phyloP scores from a whole-genome alignment of 73 alveolate species.

The Tetrahymena elliotti region DNA sequence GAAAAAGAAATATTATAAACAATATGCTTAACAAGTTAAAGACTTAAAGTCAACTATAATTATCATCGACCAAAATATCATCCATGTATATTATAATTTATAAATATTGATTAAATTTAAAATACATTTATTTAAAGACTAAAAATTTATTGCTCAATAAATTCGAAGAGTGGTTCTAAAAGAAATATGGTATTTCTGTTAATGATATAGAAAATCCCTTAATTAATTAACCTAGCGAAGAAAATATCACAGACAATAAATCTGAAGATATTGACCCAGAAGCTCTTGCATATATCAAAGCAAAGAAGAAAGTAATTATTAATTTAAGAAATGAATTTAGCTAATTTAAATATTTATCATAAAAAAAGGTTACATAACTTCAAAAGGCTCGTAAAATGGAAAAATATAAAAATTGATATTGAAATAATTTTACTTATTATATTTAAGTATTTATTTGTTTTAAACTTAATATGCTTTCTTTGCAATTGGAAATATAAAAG shows the following conservation, averaged over 20 bases:
- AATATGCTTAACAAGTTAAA: conserved; percentile 74
- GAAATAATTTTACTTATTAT: background rate
- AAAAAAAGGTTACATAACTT: conserved; percentile 31
- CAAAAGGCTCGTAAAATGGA: conserved; percentile 37
- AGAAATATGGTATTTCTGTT: conserved; percentile 55
- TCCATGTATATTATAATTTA: conserved; percentile 5
- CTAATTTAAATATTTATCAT: conserved; percentile 61
- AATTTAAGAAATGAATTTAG: background rate
- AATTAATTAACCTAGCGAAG: conserved; percentile 39
- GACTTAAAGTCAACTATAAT: conserved; percentile 65
- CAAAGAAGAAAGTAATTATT: conserved; percentile 82
- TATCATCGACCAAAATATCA: conserved; percentile 63
- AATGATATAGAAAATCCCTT: conserved; percentile 25
- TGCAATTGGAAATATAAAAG: too few species aligned
- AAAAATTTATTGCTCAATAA: conserved; percentile 51
- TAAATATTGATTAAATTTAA: too few species aligned
- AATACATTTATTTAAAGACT: too few species aligned
- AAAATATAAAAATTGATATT: conserved; percentile 29
- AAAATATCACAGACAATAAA: conserved; percentile 51
- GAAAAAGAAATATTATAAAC: conserved; percentile 73
- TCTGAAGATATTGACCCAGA: conserved; percentile 90
- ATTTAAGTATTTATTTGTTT: background rate
- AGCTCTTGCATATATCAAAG: conserved; percentile 90
- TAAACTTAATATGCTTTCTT: background rate
- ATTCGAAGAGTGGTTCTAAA: conserved; percentile 69